These are phyloP conservation scores for Abelmoschus esculentus DNA, from an alignment of 345 rosid genomes.

Conservation along the genomic window DNA sequence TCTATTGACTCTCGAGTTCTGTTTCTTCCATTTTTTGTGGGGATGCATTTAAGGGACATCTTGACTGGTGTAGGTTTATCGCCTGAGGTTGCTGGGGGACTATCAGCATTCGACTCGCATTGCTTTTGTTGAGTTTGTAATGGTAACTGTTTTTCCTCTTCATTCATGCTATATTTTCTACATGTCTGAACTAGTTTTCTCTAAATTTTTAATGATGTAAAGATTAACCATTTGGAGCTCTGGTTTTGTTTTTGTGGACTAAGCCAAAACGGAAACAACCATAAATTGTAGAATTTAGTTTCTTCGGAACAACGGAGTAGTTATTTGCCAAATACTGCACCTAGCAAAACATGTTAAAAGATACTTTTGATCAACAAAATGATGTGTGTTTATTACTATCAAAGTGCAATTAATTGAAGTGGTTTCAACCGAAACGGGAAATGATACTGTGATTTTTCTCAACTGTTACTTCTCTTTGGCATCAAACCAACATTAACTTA, in stretches of 20 bases:
- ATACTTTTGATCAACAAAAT: background rate
- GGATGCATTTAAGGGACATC: slow-evolving; percentile 6
- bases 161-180: background rate
- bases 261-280: too few species aligned
- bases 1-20: slow-evolving; percentile 1
- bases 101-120: slow-evolving; percentile 79
- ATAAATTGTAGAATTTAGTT: too few species aligned
- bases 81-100: slow-evolving; percentile 75
- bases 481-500: background rate
- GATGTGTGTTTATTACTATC: background rate
- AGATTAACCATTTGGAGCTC: too few species aligned
- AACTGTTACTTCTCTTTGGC: background rate
- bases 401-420: too few species aligned
- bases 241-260: too few species aligned
- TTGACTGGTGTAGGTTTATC: slow-evolving; percentile 46
- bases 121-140: slow-evolving; percentile 75
- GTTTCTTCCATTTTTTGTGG: background rate
- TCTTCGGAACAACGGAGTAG: too few species aligned
- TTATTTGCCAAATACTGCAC: too few species aligned
- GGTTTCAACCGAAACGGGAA: too few species aligned
- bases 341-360: too few species aligned
- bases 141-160: slow-evolving; percentile 35
- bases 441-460: background rate
- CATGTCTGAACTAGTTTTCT: too few species aligned
- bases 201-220: too few species aligned